A percentile compares a stretch with the other conserved stretches of the same genome.
phyloP scores from a whole-genome alignment of 805 yeast species.

The Starmerella powellii region DNA sequence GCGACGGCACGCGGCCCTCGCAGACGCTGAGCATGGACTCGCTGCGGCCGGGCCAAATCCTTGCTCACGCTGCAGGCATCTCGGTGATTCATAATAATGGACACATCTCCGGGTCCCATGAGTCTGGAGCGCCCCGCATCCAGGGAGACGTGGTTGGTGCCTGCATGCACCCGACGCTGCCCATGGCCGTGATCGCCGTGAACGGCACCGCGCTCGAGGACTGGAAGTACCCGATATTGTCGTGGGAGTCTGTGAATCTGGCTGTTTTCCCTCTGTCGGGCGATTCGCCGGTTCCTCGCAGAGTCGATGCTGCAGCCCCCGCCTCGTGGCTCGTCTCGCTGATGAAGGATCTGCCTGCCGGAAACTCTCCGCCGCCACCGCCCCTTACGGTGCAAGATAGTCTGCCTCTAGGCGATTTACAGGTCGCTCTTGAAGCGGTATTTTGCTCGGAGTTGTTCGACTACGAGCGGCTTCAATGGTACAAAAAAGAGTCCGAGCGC shows the following conservation, averaged over 20 bases:
- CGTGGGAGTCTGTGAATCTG: constrained; percentile 7
- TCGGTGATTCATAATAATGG: constrained; percentile 7
- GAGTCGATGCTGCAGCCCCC: background rate
- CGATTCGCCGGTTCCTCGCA: background rate
- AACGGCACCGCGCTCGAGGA: background rate
- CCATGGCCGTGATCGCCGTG: constrained; percentile 7
- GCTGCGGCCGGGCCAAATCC: constrained; percentile 2
- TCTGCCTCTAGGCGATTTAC: background rate
- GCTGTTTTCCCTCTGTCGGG: constrained; percentile 4
- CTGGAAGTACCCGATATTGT: constrained; percentile 18
- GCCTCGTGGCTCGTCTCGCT: background rate
- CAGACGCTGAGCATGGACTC: background rate
- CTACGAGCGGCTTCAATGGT: constrained; percentile 7
- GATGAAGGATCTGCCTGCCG: background rate
- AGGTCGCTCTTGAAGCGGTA: background rate
- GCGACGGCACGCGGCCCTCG: no score
- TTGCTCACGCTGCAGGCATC: background rate
- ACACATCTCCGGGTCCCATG: background rate
- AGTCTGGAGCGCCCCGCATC: constrained; percentile 3
- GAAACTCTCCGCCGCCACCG: background rate
- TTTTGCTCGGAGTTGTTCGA: constrained; percentile 9
- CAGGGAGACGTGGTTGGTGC: constrained; percentile 8
- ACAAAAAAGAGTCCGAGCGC: background rate
- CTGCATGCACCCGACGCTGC: constrained; percentile 8
- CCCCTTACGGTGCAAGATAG: background rate